A percentile compares a stretch with the other conserved stretches of the same genome.
phyloP scores from a whole-genome alignment of 768 basidiomycete genomes.

The Russula sp. region DNA sequence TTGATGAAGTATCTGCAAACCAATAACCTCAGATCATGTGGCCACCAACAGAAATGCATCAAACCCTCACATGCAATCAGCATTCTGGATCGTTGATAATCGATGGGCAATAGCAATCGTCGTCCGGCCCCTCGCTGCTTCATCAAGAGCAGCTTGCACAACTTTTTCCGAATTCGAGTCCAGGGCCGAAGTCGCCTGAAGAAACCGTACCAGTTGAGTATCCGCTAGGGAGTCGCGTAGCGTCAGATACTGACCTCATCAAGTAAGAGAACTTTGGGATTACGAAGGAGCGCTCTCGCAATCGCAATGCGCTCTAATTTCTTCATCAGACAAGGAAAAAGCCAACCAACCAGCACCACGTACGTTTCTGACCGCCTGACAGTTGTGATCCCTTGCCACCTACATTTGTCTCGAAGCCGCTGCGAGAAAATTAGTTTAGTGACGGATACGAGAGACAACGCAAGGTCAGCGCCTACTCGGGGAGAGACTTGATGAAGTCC shows the following conservation, averaged over 20 bases:
- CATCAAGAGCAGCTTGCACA: slow-evolving; percentile 90
- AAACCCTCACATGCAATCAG: slow-evolving; percentile 27
- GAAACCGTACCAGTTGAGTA: neutral
- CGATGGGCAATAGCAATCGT: slow-evolving; percentile 96
- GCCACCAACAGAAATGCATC: neutral
- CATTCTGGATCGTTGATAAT: slow-evolving; percentile 56
- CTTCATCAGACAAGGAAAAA: neutral
- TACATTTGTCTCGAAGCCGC: slow-evolving; percentile 88
- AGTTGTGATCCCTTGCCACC: slow-evolving; percentile 88
- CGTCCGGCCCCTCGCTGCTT: slow-evolving; percentile 86
- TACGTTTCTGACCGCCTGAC: slow-evolving; percentile 86
- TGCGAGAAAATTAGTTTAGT: slow-evolving; percentile 28
- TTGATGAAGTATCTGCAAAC: slow-evolving; percentile 23
- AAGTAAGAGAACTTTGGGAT: slow-evolving; percentile 31
- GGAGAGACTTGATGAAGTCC: slow-evolving; percentile 79
- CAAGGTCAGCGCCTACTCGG: slow-evolving; percentile 45
- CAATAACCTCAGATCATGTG: neutral
- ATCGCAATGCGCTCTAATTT: slow-evolving; percentile 40
- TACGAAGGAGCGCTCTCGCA: slow-evolving; percentile 29
- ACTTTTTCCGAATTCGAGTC: slow-evolving; percentile 63
- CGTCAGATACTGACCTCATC: slow-evolving; percentile 22
- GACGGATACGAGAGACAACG: neutral
- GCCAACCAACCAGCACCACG: slow-evolving; percentile 24
- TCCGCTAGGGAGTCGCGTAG: too few species aligned
- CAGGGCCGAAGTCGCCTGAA: slow-evolving; percentile 43